Evolutionary conservation across 495 filamentous ascomycete genomes (phyloP).

Genomic region (Aspergillus steynii): DNA sequence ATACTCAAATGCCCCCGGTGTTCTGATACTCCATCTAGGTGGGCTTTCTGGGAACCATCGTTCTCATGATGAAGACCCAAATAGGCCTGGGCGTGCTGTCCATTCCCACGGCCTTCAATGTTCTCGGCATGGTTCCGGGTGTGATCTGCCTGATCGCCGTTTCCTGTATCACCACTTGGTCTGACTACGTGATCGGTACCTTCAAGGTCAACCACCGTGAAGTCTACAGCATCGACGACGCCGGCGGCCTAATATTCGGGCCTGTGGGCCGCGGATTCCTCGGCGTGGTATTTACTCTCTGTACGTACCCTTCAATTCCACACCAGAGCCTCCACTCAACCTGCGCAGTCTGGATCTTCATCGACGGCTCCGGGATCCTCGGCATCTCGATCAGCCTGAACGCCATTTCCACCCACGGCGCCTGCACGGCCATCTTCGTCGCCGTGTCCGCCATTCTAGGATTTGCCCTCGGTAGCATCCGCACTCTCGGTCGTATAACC

Average conservation of each 20-base stretch:
- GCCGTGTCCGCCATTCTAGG: conserved; percentile 36
- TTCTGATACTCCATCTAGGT: conserved; percentile 23
- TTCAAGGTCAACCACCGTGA: conserved; percentile 68
- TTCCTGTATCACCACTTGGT: conserved; percentile 69
- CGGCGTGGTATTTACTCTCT: conserved; percentile 52
- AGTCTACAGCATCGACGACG: conserved; percentile 69
- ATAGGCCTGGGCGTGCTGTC: conserved; percentile 65
- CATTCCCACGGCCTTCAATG: conserved; percentile 60
- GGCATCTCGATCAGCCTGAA: conserved; percentile 72
- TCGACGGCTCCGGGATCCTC: conserved; percentile 53
- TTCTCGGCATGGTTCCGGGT: conserved; percentile 58
- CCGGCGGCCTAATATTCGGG: conserved; percentile 63
- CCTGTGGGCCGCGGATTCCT: conserved; percentile 60
- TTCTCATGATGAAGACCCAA: conserved; percentile 45
- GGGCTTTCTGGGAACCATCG: conserved; percentile 35
- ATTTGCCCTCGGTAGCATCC: conserved; percentile 35
- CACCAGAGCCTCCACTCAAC: conserved; percentile 50
- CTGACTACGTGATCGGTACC: conserved; percentile 69
- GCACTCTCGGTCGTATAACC: conserved; percentile 39
- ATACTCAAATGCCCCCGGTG: neutral
- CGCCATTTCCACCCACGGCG: conserved; percentile 59
- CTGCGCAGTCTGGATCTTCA: conserved; percentile 53
- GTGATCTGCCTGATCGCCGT: conserved; percentile 53
- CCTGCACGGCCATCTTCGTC: conserved; percentile 58
- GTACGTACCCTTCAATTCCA: conserved; percentile 19